Evolutionary conservation across 345 rosid genomes (phyloP).

Genomic region (Eucalyptus regnans): DNA sequence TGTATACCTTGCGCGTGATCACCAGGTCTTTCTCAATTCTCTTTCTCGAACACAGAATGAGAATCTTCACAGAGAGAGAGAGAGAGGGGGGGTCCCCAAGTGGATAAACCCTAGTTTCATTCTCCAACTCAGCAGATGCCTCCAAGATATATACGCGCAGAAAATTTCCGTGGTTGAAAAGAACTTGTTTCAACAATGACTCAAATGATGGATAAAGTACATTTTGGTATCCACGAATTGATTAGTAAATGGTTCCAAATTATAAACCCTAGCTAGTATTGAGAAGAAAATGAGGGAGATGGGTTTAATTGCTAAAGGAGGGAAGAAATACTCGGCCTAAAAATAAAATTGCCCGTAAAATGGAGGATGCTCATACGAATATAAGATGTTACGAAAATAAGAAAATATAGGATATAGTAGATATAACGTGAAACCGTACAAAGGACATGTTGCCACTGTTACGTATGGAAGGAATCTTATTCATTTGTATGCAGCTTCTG

Average conservation of each 20-base stretch:
- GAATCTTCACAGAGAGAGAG: neutral
- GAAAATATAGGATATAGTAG: neutral
- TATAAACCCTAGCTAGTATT: neutral
- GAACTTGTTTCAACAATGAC: neutral
- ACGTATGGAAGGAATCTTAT: neutral
- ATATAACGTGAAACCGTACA: neutral
- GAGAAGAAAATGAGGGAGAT: neutral
- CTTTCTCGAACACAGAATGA: neutral
- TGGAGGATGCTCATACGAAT: neutral
- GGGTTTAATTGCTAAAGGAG: neutral
- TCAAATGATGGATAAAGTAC: neutral
- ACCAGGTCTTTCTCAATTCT: neutral
- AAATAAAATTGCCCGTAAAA: neutral
- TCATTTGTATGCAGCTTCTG: neutral
- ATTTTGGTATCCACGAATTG: neutral
- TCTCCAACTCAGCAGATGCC: conserved; percentile 40
- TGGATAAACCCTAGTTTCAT: neutral
- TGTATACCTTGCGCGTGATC: neutral
- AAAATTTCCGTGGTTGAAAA: neutral
- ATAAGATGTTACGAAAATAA: neutral
- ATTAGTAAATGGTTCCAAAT: neutral
- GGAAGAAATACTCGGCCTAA: neutral
- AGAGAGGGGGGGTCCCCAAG: neutral
- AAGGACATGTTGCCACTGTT: neutral
- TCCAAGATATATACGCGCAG: conserved; percentile 20